phyloP scores from a whole-genome alignment of 352 stramenopile species.

The Globisporangium nunn region DNA sequence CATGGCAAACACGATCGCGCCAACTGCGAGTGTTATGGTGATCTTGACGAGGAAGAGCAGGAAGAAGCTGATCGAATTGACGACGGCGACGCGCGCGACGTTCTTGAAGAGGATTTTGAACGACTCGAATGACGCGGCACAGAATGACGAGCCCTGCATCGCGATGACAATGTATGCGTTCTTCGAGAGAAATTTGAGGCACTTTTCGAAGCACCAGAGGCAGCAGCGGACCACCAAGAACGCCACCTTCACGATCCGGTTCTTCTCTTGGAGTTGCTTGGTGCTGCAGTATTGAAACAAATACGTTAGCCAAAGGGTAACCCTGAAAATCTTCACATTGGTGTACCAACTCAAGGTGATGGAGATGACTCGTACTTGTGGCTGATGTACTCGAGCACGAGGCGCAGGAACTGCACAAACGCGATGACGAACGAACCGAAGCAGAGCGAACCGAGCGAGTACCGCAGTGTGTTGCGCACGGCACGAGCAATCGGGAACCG shows the following conservation, averaged over 20 bases:
- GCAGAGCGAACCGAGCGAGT: constrained; percentile 93
- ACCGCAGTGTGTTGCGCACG: constrained; percentile 64
- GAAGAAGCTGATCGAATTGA: constrained; percentile 91
- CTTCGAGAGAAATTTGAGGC: constrained; percentile 96
- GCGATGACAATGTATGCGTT: constrained; percentile 93
- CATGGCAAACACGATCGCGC: constrained; percentile 38
- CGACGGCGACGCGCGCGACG: constrained; percentile 86
- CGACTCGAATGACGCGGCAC: constrained; percentile 86
- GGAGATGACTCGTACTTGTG: constrained; percentile 53
- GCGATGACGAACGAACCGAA: constrained; percentile 97
- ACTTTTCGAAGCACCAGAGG: constrained; percentile 95
- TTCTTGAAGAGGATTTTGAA: constrained; percentile 92
- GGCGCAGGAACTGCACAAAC: constrained; percentile 92
- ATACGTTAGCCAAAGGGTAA: background rate
- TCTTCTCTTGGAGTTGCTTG: constrained; percentile 64
- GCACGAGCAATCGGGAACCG: constrained; percentile 56
- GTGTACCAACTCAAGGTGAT: background rate
- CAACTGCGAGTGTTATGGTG: constrained; percentile 52
- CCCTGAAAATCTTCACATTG: no score
- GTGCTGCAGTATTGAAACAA: constrained; percentile 26
- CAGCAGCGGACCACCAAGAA: constrained; percentile 82
- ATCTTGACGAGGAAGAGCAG: constrained; percentile 93
- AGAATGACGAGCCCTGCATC: constrained; percentile 78
- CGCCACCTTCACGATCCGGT: constrained; percentile 78
- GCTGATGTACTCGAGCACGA: constrained; percentile 93